Percentiles rank a stretch among this genome's conserved stretches.
Evolutionary conservation across 441 rosid species (phyloP).

Genomic region (Mallotus japonicus): DNA sequence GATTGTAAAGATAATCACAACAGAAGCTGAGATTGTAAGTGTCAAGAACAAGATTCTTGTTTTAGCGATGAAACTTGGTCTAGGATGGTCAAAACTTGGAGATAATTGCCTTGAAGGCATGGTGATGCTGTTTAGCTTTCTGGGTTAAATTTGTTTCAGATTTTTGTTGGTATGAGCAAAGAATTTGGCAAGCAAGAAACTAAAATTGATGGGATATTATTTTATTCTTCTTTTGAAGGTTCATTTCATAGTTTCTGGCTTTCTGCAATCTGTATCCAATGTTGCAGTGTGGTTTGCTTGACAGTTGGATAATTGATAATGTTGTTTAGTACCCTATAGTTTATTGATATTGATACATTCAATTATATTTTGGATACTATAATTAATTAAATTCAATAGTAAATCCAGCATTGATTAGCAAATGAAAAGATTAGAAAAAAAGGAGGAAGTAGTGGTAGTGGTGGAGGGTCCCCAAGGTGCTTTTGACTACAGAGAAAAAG

Average conservation of each 20-base stretch:
- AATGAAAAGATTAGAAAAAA: slow-evolving; percentile 21
- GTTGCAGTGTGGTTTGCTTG: slow-evolving; percentile 33
- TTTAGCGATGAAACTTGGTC: slow-evolving; percentile 38
- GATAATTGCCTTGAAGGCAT: slow-evolving; percentile 84
- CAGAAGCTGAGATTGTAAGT: slow-evolving; percentile 64
- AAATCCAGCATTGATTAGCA: not conserved
- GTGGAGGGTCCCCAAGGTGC: slow-evolving; percentile 44
- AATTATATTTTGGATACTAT: not conserved
- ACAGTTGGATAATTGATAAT: slow-evolving; percentile 44
- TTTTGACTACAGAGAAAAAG: slow-evolving; percentile 39
- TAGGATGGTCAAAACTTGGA: slow-evolving; percentile 36
- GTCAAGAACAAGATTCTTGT: slow-evolving; percentile 63
- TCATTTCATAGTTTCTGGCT: slow-evolving; percentile 6
- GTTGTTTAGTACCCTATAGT: slow-evolving; percentile 2
- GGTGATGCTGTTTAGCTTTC: slow-evolving; percentile 23
- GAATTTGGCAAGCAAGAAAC: slow-evolving; percentile 18
- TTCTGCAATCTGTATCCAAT: slow-evolving; percentile 36
- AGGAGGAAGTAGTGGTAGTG: not conserved
- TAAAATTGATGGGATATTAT: slow-evolving; percentile 1
- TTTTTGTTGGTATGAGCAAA: slow-evolving; percentile 18
- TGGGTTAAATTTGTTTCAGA: slow-evolving; percentile 15
- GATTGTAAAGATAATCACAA: slow-evolving; percentile 56
- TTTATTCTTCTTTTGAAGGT: not conserved
- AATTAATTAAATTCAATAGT: not conserved
- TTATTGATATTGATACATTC: slow-evolving; percentile 9